These are phyloP conservation scores for Fonsecaea pedrosoi DNA, from an alignment of 2,329 filamentous ascomycete species.

Conservation along the genomic window DNA sequence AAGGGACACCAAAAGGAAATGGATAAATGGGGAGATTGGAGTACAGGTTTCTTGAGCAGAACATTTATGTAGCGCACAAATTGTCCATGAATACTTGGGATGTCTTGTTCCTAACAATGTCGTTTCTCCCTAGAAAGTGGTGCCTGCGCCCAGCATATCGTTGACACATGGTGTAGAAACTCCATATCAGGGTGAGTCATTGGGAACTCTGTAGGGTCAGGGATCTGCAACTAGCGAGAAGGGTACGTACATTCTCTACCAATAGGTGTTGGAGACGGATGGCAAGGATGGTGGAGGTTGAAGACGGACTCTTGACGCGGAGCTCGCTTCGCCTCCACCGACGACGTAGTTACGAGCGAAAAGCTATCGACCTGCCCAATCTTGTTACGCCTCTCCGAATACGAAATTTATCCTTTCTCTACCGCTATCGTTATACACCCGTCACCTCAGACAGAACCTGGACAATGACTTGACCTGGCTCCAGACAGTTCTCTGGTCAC, in stretches of 20 bases:
- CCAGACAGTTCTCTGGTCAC: no score
- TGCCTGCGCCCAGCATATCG: neutral
- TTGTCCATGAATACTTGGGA: neutral
- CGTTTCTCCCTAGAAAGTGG: neutral
- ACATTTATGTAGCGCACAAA: neutral
- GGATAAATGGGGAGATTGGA: neutral
- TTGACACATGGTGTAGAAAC: neutral
- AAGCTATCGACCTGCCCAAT: conserved; percentile 5
- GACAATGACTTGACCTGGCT: no score
- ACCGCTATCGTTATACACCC: neutral
- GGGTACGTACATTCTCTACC: neutral
- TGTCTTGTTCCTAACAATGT: neutral
- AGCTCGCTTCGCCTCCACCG: neutral
- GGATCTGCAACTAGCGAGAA: conserved; percentile 4
- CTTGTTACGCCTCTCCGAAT: conserved; percentile 2
- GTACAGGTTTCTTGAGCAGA: neutral
- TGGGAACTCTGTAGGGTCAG: neutral
- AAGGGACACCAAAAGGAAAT: neutral
- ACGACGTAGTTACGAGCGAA: neutral
- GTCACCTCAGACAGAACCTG: no score
- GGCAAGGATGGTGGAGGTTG: neutral
- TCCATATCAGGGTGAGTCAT: neutral
- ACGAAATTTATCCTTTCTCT: neutral
- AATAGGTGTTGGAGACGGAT: neutral
- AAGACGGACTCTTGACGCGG: neutral